Evolutionary conservation across 148 eudicot genomes (phyloP).

Genomic region (Vaccinium darrowii): DNA sequence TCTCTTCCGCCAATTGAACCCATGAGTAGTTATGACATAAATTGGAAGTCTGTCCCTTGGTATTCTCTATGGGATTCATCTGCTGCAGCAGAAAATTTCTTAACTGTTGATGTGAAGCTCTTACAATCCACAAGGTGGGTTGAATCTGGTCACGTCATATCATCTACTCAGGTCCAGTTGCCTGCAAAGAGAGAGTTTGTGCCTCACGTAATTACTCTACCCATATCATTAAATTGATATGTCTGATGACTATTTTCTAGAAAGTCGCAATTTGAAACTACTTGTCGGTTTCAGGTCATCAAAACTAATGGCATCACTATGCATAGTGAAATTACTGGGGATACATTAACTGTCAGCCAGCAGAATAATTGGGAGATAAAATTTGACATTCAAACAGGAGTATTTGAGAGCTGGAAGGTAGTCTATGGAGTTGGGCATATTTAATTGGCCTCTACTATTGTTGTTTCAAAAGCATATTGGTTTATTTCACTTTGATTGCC

Average conservation of each 20-base stretch:
- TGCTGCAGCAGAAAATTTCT: conserved; percentile 54
- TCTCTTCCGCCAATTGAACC: conserved; percentile 55
- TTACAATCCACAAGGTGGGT: conserved; percentile 68
- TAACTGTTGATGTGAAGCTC: conserved; percentile 65
- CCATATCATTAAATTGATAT: neutral
- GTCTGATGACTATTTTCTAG: neutral
- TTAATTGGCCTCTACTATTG: neutral
- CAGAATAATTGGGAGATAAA: conserved; percentile 56
- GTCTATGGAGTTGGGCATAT: conserved; percentile 10
- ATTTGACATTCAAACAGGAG: conserved; percentile 59
- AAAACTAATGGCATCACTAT: conserved; percentile 34
- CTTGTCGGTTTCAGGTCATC: conserved; percentile 41
- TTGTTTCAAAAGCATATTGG: neutral
- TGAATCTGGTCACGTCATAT: conserved; percentile 71
- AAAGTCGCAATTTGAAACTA: neutral
- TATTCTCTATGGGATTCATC: conserved; percentile 56
- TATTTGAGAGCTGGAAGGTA: conserved; percentile 91
- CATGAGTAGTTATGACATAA: conserved; percentile 49
- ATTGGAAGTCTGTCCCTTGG: conserved; percentile 79
- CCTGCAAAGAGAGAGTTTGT: conserved; percentile 51
- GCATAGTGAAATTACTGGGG: conserved; percentile 46
- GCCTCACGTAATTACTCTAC: conserved; percentile 48
- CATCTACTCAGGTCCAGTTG: conserved; percentile 75
- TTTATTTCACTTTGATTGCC: conserved; percentile 9
- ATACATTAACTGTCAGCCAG: conserved; percentile 45